Evolutionary conservation across 345 rosid species (phyloP).

Genomic region (Boechera stricta): DNA sequence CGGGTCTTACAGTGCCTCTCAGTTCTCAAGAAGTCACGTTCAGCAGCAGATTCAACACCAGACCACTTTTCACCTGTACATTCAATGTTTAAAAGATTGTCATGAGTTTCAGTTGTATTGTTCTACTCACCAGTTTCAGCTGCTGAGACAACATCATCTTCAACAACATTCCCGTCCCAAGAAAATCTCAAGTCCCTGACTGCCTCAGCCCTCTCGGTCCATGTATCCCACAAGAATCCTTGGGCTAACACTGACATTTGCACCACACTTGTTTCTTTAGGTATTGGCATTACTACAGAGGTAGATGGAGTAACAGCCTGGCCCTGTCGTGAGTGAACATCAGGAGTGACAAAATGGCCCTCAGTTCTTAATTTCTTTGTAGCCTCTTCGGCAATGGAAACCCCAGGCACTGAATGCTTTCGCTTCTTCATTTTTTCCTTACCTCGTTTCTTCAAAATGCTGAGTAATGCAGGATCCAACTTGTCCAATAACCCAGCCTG

Average conservation of each 20-base stretch:
- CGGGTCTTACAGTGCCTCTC: slow-evolving; percentile 43
- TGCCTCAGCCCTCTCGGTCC: slow-evolving; percentile 90
- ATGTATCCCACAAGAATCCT: slow-evolving; percentile 67
- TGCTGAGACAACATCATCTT: slow-evolving; percentile 12
- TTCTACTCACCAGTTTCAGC: slow-evolving; percentile 55
- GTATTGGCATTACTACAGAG: slow-evolving; percentile 44
- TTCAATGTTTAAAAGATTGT: slow-evolving; percentile 23
- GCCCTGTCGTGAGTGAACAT: slow-evolving; percentile 40
- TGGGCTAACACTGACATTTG: slow-evolving; percentile 43
- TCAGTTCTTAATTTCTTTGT: slow-evolving; percentile 26
- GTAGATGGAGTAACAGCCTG: slow-evolving; percentile 36
- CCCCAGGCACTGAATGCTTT: slow-evolving; percentile 45
- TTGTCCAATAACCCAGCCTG: slow-evolving; percentile 81
- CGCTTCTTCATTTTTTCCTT: slow-evolving; percentile 59
- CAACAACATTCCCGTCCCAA: slow-evolving; percentile 57
- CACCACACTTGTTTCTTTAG: slow-evolving; percentile 33
- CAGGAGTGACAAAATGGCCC: slow-evolving; percentile 43
- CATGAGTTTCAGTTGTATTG: slow-evolving; percentile 21
- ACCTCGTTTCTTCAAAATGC: slow-evolving; percentile 70
- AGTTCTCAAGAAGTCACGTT: slow-evolving; percentile 81
- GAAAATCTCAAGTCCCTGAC: slow-evolving; percentile 76
- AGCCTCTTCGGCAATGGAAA: slow-evolving; percentile 22
- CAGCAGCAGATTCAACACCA: slow-evolving; percentile 55
- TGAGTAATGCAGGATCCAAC: slow-evolving; percentile 72
- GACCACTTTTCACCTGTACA: slow-evolving; percentile 54